phyloP scores from a whole-genome alignment of 1,284 basidiomycete species.

The Boletus austroedulis region DNA sequence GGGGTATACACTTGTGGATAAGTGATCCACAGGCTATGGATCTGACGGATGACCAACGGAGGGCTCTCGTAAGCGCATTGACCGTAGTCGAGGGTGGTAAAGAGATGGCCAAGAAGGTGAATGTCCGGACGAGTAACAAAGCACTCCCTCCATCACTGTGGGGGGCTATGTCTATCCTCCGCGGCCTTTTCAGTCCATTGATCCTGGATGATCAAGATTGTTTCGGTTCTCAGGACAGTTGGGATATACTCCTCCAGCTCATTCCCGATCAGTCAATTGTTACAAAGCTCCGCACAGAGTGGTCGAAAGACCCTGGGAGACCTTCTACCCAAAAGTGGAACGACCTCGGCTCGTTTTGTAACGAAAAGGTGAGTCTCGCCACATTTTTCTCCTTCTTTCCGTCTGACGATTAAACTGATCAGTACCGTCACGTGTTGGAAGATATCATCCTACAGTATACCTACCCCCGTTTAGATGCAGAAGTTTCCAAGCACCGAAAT shows the following conservation, averaged over 20 bases:
- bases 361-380: constrained; percentile 11
- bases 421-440: constrained; percentile 58
- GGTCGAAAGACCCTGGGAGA: constrained; percentile 56
- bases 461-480: constrained; percentile 94
- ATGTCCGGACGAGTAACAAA: constrained; percentile 50
- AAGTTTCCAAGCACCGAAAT: constrained; percentile 96
- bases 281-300: constrained; percentile 52
- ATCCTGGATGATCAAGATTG: constrained; percentile 86
- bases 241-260: constrained; percentile 71
- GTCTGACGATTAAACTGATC: constrained; percentile 6
- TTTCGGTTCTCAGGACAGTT: constrained; percentile 72
- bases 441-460: constrained; percentile 94
- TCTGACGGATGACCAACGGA: constrained; percentile 89
- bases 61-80: constrained; percentile 82
- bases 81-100: constrained; percentile 85
- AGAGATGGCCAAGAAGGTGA: constrained; percentile 83
- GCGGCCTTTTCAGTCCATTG: constrained; percentile 60
- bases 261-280: constrained; percentile 63
- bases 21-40: constrained; percentile 87
- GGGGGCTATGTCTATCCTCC: constrained; percentile 52
- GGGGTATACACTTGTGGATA: constrained; percentile 98
- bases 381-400: background rate
- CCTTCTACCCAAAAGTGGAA: constrained; percentile 72
- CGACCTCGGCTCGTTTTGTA: constrained; percentile 49
- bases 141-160: constrained; percentile 68